Conservation (phyloP, 2,329 filamentous ascomycete species). For the Magnaporthales sp. region DNA sequence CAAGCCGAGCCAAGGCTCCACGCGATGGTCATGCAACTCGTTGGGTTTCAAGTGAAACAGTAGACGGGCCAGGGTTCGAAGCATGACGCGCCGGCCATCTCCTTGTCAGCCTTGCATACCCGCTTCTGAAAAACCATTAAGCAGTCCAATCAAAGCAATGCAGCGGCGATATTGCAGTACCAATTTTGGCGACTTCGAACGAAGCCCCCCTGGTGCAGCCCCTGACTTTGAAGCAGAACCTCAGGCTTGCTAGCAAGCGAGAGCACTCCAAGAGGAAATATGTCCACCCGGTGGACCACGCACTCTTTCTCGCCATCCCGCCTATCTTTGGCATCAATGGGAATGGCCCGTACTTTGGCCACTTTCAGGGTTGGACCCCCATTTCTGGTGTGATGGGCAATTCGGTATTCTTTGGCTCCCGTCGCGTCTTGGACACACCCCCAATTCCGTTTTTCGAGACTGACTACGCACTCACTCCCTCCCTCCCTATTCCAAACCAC, state of each 20-base stretch:
- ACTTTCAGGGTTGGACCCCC: neutral
- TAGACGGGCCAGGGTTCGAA: slow-evolving; percentile 17
- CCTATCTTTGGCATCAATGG: slow-evolving; percentile 2
- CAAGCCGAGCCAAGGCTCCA: slow-evolving; percentile 1
- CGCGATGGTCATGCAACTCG: slow-evolving; percentile 6
- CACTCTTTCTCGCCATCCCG: slow-evolving; percentile 3
- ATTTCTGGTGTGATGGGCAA: neutral
- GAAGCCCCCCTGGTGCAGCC: slow-evolving; percentile 4
- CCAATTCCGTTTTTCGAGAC: neutral
- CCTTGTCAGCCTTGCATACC: slow-evolving; percentile 23
- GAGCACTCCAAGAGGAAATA: neutral
- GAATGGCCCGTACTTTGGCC: neutral
- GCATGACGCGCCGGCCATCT: slow-evolving; percentile 15
- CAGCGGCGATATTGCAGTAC: slow-evolving; percentile 8
- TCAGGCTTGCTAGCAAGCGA: neutral
- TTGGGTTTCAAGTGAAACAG: slow-evolving; percentile 39
- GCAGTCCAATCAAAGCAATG: slow-evolving; percentile 13
- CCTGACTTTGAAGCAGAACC: slow-evolving; percentile 8
- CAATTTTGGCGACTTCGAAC: slow-evolving; percentile 19
- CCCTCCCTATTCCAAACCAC: neutral
- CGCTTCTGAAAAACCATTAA: slow-evolving; percentile 18
- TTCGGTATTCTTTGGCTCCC: neutral
- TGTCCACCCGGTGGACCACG: neutral
- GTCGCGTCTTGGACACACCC: neutral
- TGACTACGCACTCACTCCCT: neutral